phyloP scores from a whole-genome alignment of 2,329 filamentous ascomycete species.

The Pyrenophora graminea region DNA sequence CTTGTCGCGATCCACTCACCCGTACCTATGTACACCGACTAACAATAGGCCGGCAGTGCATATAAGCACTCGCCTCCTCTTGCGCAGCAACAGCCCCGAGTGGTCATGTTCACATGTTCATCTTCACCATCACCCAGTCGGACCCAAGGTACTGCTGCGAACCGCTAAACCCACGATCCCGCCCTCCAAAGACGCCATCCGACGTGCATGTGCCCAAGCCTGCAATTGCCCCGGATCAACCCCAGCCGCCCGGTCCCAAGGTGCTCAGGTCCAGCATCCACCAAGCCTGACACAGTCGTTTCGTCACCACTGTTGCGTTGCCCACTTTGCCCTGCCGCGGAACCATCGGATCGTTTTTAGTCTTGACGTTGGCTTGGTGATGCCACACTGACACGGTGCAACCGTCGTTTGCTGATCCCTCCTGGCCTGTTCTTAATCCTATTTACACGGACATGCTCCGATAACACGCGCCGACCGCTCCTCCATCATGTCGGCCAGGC shows the following conservation, averaged over 20 bases:
- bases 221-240: slow-evolving; percentile 16
- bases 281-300: slow-evolving; percentile 9
- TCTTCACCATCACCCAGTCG: no score
- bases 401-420: not conserved
- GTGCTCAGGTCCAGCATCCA: not conserved
- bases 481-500: slow-evolving; percentile 17
- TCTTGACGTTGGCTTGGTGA: slow-evolving; percentile 11
- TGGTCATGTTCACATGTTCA: not conserved
- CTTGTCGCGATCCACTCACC: not conserved
- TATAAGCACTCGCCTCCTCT: slow-evolving; percentile 7
- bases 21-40: not conserved
- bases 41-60: slow-evolving; percentile 7
- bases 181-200: slow-evolving; percentile 4
- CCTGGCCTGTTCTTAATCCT: not conserved
- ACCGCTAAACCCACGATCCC: slow-evolving; percentile 2
- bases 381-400: slow-evolving; percentile 3
- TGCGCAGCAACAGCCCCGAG: slow-evolving; percentile 1
- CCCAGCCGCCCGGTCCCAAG: slow-evolving; percentile 2
- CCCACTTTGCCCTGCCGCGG: slow-evolving; percentile 5
- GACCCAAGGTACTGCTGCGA: not conserved
- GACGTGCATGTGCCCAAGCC: not conserved
- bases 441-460: slow-evolving; percentile 14
- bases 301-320: slow-evolving; percentile 15
- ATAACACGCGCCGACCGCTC: slow-evolving; percentile 12
- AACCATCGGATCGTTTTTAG: slow-evolving; percentile 9